Evolutionary conservation across 345 rosid genomes (phyloP), one percentile per base, ranked within the genome.

Genomic region (Acer saccharum): DNA sequence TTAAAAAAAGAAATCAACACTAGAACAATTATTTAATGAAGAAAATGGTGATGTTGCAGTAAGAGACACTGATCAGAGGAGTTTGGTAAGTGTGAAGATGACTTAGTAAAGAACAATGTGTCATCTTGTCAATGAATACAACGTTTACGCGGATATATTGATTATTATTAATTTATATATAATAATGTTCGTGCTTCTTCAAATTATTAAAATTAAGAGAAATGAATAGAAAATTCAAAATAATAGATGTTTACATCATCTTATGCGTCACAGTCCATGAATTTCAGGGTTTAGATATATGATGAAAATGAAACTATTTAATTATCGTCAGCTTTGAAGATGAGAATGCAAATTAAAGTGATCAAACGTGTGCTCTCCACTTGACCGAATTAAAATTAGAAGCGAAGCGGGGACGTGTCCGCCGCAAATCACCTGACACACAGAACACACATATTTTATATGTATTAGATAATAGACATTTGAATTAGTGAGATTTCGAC

Each of bases 191-290:
- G 46, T 54, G 54, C 54, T 10, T 68, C 41, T 43, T 9, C 44
- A 50, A 50, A 50, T 50, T 50, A 32, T 32, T 32, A 32, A 32
- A 32, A 32, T 48, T 46, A 48, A 46, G 7, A 68, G 6, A 68
- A 43, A 29, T 10, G 10, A 13, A 17, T 67, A 67, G 41, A 18
- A 67, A 67, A 67, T 8, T 68, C 7, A 43, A 7, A 46, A 27
- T 71, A 11, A 77, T 68, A 68, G 80, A 80, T 27, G 77, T 72
- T 69, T 79, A 69, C 86, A 73, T 85, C 86, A 83, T 46, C 52
- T 27, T 7, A 20, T 54, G 74, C 84, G 84, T 83, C 88, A 85
- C 23, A 17, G 14, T 72, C 86, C 88, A 80, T 32, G 70, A 48
- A 65, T 25, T 68, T 72, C 14, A 57, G 78, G 73, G 67, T 8